Base-by-base conservation (phyloP, 2,329 filamentous ascomycete species). In the Colletotrichum ledebouriae region DNA sequence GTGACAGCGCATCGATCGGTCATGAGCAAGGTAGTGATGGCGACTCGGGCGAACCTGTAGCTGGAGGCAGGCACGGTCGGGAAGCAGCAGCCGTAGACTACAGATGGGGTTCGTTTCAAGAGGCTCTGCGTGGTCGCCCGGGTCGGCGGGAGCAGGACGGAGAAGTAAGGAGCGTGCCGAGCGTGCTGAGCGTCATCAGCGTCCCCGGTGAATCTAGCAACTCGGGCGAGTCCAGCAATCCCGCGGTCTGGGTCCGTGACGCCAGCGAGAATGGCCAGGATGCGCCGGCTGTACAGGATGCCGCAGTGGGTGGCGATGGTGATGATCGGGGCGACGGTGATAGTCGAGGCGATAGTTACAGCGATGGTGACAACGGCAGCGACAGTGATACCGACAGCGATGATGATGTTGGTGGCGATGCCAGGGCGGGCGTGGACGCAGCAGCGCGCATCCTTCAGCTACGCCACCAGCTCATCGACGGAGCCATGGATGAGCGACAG, bases 401-500 rank as follows among this genome's bases (percentile, higher is more conserved):
- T 17, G 25, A n/a, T 3, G 17, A 47, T 47, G 44, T 47, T 22
- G 17, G 2, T 47, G 44, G 22, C 22, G 22, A 22, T 47, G 44
- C 44, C 10, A 47, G 44, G 17, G 44, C 11, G 44, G 11, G 17
- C 44, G 20, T 12, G 20, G 44, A 25, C 17, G 17, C 44, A 15
- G 20, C 44, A 47, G 17, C 44, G 20, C 44, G 44, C 44, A 47
- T 47, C 44, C 44, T 25, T 47, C 44, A 47, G 11, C 11, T 47
- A 12, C 44, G 44, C 44, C 44, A 47, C 44, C 44, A 22, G 44
- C 44, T 47, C 44, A 47, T 47, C 44, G 44, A 47, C 11, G 17
- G 6, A 47, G 44, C 44, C 7, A 47, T 47, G 9, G 44, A 47
- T 12, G 17, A 10, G 0, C 44, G 17, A 1, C 44, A 25, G 20